Evolutionary conservation across 495 filamentous ascomycete genomes (phyloP).

Genomic region (Penicillium alfredii): DNA sequence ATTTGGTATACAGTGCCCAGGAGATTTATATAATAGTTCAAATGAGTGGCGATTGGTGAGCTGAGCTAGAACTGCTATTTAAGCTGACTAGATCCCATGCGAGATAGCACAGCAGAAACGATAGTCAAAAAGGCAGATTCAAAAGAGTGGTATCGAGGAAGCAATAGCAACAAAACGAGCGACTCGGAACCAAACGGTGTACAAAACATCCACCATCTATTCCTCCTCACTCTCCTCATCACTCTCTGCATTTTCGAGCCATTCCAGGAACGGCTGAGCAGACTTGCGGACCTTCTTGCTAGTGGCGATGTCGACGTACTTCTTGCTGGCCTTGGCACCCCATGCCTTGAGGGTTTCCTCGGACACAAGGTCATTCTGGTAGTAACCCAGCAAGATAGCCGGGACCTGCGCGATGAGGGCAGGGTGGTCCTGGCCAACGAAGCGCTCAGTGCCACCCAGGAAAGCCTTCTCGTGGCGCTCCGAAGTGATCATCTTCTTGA

Average conservation of each 20-base stretch:
- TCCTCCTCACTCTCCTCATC: conserved; percentile 61
- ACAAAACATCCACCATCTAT: conserved; percentile 1
- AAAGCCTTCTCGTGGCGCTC: conserved; percentile 95
- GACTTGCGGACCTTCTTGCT: conserved; percentile 96
- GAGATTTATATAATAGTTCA: background rate
- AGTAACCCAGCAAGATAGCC: conserved; percentile 79
- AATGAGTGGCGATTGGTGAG: conserved; percentile 26
- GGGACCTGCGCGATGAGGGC: conserved; percentile 73
- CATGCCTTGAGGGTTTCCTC: conserved; percentile 87
- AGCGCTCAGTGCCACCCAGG: conserved; percentile 93
- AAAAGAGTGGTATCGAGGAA: too few species aligned
- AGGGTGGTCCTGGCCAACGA: conserved; percentile 75
- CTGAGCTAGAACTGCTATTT: conserved; percentile 14
- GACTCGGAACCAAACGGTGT: conserved; percentile 1
- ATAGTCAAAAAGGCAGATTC: too few species aligned
- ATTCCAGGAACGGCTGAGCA: conserved; percentile 86
- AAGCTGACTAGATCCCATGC: background rate
- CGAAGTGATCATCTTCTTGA: conserved; percentile 87
- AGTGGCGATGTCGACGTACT: conserved; percentile 82
- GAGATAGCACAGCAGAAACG: background rate
- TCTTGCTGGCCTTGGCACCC: conserved; percentile 93
- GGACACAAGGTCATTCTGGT: conserved; percentile 77
- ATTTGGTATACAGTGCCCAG: background rate
- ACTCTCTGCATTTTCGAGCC: conserved; percentile 87
- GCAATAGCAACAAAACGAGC: conserved; percentile 3